phyloP scores from a whole-genome alignment of 2,329 filamentous ascomycete genomes.

The Colletotrichum karsti region DNA sequence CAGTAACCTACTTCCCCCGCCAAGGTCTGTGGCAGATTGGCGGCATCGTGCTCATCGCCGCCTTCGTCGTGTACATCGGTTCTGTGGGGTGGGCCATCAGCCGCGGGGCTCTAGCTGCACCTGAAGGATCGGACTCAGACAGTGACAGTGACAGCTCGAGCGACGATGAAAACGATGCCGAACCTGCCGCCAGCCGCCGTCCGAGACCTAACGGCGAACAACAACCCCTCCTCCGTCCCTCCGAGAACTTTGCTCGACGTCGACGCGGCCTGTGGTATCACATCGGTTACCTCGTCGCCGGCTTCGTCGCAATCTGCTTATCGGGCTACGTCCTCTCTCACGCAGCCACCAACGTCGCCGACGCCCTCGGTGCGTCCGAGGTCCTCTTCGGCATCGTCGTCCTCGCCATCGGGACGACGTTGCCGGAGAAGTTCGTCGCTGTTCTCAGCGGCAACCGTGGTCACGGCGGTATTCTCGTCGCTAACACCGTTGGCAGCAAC shows the following conservation, averaged over 20 bases:
- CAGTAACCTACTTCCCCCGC: conserved; percentile 36
- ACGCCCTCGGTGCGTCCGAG: conserved; percentile 51
- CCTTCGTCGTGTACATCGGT: conserved; percentile 53
- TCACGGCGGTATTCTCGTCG: conserved; percentile 58
- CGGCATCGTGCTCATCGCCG: conserved; percentile 47
- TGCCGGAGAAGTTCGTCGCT: conserved; percentile 62
- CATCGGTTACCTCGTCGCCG: conserved; percentile 47
- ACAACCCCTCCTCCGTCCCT: conserved; percentile 15
- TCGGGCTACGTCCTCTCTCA: conserved; percentile 59
- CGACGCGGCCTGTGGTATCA: conserved; percentile 28
- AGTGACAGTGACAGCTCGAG: conserved; percentile 34
- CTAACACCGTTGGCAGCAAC: conserved; percentile 62
- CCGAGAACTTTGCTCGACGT: not conserved
- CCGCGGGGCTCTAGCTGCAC: conserved; percentile 48
- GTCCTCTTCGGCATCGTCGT: conserved; percentile 56
- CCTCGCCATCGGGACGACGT: conserved; percentile 59
- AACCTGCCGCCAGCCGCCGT: not conserved
- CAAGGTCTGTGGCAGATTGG: conserved; percentile 36
- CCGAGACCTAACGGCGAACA: not conserved
- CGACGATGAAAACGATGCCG: conserved; percentile 33
- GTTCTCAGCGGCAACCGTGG: conserved; percentile 55
- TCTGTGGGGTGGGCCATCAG: conserved; percentile 55
- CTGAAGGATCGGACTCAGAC: conserved; percentile 44
- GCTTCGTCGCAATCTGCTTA: conserved; percentile 53
- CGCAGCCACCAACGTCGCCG: conserved; percentile 50